Percentiles rank a stretch among this genome's conserved stretches.
Conservation (phyloP, 805 yeast genomes). For the Starmera pachycereana region DNA sequence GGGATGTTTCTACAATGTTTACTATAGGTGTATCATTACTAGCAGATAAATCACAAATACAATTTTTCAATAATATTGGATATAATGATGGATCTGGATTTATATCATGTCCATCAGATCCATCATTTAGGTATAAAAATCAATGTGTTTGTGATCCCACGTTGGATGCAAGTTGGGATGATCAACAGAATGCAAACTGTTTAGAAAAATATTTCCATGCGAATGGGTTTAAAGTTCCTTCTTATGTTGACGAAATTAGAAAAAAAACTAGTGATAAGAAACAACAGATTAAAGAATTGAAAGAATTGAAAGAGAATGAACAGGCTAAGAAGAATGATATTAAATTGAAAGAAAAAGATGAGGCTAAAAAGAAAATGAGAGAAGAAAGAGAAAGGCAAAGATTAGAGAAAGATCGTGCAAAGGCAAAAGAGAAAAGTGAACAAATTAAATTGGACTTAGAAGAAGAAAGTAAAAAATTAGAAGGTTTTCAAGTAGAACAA, state of each 20-base stretch:
- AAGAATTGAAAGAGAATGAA: slow-evolving; percentile 3
- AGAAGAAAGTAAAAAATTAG: not conserved
- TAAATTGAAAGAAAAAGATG: slow-evolving; percentile 4
- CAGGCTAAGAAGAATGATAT: slow-evolving; percentile 5
- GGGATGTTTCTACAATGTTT: slow-evolving; percentile 91
- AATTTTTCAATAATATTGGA: slow-evolving; percentile 74
- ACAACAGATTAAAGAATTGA: not conserved
- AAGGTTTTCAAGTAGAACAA: not conserved
- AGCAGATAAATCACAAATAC: slow-evolving; percentile 51
- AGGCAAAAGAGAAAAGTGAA: slow-evolving; percentile 5
- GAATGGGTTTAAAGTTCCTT: slow-evolving; percentile 9
- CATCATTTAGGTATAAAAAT: slow-evolving; percentile 39
- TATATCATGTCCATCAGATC: slow-evolving; percentile 57
- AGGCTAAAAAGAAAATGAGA: slow-evolving; percentile 1
- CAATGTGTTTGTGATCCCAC: slow-evolving; percentile 68
- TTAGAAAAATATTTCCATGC: slow-evolving; percentile 44
- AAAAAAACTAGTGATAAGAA: not conserved
- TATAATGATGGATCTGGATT: slow-evolving; percentile 56
- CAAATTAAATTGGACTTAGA: slow-evolving; percentile 4
- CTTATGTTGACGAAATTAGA: slow-evolving; percentile 2
- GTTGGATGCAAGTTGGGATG: slow-evolving; percentile 63
- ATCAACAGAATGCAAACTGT: slow-evolving; percentile 40
- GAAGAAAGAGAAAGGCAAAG: slow-evolving; percentile 47
- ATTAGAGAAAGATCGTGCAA: slow-evolving; percentile 27
- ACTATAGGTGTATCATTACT: slow-evolving; percentile 73